Conservation (phyloP, 257 asterid species). For the Scutellaria barbata region DNA sequence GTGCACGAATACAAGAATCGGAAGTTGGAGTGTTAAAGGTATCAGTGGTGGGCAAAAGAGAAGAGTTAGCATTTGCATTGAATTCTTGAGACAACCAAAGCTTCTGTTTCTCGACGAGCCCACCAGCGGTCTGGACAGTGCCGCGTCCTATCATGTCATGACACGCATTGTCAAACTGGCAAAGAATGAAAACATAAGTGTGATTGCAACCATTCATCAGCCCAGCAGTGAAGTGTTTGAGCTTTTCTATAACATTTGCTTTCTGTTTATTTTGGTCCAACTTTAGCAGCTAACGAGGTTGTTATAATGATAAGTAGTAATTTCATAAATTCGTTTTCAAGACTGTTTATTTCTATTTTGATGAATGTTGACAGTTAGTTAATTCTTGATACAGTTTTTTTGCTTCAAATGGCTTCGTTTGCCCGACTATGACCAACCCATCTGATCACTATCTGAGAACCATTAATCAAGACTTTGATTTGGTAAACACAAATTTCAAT, state of each 20-base stretch:
- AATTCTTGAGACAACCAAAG: conserved; percentile 49
- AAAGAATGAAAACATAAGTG: conserved; percentile 39
- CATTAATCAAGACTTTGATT: conserved; percentile 55
- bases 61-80: conserved; percentile 56
- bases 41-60: conserved; percentile 60
- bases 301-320: neutral
- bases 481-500: too few relatives aligned
- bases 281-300: conserved; percentile 50
- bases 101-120: conserved; percentile 64
- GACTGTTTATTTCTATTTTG: too few relatives aligned
- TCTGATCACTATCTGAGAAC: conserved; percentile 58
- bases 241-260: conserved; percentile 53
- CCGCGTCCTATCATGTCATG: conserved; percentile 58
- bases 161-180: conserved; percentile 43
- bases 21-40: conserved; percentile 56
- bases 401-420: conserved; percentile 46
- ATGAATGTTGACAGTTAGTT: too few relatives aligned
- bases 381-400: conserved; percentile 41
- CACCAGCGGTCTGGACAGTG: conserved; percentile 61
- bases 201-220: conserved; percentile 55
- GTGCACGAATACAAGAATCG: conserved; percentile 48
- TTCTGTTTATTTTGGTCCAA: conserved; percentile 54
- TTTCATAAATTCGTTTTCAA: too few relatives aligned
- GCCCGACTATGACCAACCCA: conserved; percentile 55
- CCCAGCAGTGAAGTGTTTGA: conserved; percentile 55